phyloP scores from a whole-genome alignment of 148 eudicot genomes.

The Chenopodium berlandieri region DNA sequence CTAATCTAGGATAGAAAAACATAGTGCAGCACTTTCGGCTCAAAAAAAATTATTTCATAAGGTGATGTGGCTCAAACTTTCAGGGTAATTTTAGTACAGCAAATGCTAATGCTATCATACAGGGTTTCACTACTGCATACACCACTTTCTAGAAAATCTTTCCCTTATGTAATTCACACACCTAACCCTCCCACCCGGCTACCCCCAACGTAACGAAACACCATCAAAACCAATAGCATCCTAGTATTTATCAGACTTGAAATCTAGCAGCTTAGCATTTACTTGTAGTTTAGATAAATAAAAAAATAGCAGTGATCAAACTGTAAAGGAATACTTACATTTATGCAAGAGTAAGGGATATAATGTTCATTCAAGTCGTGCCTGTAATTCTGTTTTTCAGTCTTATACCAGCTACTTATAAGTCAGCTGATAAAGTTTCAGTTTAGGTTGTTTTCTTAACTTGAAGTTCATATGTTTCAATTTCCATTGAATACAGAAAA shows the following conservation, averaged over 20 bases:
- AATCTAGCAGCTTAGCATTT: too few species aligned
- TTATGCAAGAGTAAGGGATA: too few species aligned
- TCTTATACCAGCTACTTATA: too few species aligned
- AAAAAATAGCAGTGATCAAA: too few species aligned
- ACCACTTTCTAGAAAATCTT: constrained; percentile 6
- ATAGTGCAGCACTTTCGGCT: constrained; percentile 27
- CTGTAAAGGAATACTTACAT: too few species aligned
- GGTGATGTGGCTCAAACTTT: constrained; percentile 19
- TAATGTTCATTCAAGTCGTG: too few species aligned
- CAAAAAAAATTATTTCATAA: constrained; percentile 7
- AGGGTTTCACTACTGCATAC: background rate
- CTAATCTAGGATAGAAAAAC: background rate
- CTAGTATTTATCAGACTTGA: background rate
- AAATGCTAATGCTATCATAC: constrained; percentile 13
- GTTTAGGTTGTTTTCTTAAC: too few species aligned
- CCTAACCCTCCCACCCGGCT: background rate
- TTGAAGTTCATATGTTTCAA: too few species aligned
- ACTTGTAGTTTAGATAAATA: too few species aligned
- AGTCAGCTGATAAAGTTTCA: too few species aligned
- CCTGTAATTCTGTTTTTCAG: too few species aligned
- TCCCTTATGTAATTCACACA: background rate
- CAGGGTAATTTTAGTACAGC: constrained; percentile 6
- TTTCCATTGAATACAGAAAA: too few species aligned
- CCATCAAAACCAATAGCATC: background rate
- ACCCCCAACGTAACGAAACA: background rate